Conservation (phyloP, 148 eudicot genomes). For the Limonium bicolor region DNA sequence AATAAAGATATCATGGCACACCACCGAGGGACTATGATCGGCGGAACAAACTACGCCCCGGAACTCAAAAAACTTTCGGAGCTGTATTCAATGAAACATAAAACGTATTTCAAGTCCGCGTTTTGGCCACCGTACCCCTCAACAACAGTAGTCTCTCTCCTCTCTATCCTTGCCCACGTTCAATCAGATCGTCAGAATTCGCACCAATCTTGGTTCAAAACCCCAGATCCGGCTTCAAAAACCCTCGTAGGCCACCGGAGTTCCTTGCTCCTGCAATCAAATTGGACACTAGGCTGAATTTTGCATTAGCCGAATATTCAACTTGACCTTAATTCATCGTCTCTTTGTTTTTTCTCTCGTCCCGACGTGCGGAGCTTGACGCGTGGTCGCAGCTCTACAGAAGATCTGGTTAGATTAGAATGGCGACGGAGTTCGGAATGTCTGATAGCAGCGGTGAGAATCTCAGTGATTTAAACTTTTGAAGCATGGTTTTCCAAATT, state of each 20-base stretch:
- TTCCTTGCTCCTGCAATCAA: neutral
- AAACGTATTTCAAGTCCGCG: conserved; percentile 24
- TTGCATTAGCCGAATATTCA: neutral
- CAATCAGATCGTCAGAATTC: conserved; percentile 8
- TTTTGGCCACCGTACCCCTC: neutral
- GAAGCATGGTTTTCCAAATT: neutral
- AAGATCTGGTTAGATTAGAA: conserved; percentile 5
- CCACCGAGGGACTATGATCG: too few relatives aligned
- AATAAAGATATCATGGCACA: too few relatives aligned
- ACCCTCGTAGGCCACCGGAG: neutral
- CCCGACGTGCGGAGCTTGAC: neutral
- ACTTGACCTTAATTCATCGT: conserved; percentile 12
- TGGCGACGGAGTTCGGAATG: conserved; percentile 29
- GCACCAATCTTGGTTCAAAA: conserved; percentile 6
- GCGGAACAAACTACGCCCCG: conserved; percentile 8
- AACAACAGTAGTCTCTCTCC: neutral
- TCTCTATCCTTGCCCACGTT: conserved; percentile 4
- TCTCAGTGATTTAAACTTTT: conserved; percentile 5
- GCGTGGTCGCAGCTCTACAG: neutral
- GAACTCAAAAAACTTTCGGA: conserved; percentile 15
- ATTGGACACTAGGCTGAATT: neutral
- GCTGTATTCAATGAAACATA: conserved; percentile 5
- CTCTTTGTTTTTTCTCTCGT: neutral
- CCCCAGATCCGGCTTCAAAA: conserved; percentile 2
- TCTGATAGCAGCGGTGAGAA: conserved; percentile 59